Conservation (phyloP, 2,329 filamentous ascomycete genomes). For the Aspergillus caelatus region DNA sequence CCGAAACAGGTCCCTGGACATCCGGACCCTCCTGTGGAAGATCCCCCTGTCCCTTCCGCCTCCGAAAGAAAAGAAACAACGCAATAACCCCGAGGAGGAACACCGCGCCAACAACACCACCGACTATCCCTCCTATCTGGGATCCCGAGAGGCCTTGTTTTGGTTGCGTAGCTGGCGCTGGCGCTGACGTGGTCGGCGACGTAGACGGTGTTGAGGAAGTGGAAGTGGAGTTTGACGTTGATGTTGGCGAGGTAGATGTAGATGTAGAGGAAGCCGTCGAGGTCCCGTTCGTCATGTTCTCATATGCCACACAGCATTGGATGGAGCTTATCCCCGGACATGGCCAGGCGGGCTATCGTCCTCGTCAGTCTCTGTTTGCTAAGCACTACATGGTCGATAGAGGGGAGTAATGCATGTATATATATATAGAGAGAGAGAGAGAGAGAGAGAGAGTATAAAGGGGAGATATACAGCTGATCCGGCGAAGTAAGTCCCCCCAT, state of each 20-base stretch:
- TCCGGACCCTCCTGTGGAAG: background rate
- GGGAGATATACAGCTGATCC: constrained; percentile 9
- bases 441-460: background rate
- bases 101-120: constrained; percentile 13
- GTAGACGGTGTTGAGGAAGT: background rate
- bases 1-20: background rate
- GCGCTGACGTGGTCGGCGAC: background rate
- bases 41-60: background rate
- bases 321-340: constrained; percentile 12
- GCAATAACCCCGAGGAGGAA: constrained; percentile 5
- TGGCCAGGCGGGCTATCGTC: constrained; percentile 2
- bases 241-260: background rate
- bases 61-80: constrained; percentile 6
- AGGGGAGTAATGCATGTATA: background rate
- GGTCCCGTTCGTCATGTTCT: constrained; percentile 9
- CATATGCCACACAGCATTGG: constrained; percentile 14
- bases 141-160: background rate
- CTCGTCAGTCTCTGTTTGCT: background rate
- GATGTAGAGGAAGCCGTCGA: background rate
- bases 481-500: constrained; percentile 7
- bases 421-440: background rate
- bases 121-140: constrained; percentile 17
- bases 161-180: background rate
- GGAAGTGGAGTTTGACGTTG: background rate
- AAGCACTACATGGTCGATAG: background rate